Percentiles rank a stretch among this genome's conserved stretches.
Conservation (phyloP, 2,329 filamentous ascomycete genomes). For the Parasarocladium wereldwijsianum region DNA sequence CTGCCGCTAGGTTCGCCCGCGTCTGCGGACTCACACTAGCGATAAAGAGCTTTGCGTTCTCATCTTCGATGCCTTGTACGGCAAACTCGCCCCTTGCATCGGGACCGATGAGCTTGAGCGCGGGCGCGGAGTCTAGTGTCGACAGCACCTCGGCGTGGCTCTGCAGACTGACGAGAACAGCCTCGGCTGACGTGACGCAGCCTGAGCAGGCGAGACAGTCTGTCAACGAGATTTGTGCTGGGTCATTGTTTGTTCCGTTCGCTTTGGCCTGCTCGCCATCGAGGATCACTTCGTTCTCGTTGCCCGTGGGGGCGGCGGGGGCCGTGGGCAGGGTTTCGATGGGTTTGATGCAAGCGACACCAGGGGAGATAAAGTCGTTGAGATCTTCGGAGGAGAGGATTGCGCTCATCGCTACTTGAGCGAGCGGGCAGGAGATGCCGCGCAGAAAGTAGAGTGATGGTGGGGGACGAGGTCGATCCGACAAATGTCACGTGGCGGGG, state of each 20-base stretch:
- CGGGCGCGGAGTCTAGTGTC: constrained; percentile 56
- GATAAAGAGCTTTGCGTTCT: constrained; percentile 65
- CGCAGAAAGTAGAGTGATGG: constrained; percentile 3
- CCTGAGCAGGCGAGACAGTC: constrained; percentile 96
- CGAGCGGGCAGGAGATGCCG: neutral
- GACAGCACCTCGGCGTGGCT: constrained; percentile 83
- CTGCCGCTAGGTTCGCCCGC: constrained; percentile 75
- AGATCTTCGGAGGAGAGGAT: constrained; percentile 94
- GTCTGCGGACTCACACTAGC: constrained; percentile 89
- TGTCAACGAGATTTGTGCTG: constrained; percentile 87
- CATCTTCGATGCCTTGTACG: constrained; percentile 38
- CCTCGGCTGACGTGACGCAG: constrained; percentile 93
- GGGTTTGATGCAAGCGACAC: constrained; percentile 95
- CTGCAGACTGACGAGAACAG: constrained; percentile 88
- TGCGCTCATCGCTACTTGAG: constrained; percentile 62
- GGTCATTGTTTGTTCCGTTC: constrained; percentile 38
- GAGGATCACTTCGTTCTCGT: constrained; percentile 76
- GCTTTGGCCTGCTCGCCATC: constrained; percentile 60
- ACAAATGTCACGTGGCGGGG: neutral
- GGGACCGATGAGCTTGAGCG: constrained; percentile 23
- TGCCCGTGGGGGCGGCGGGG: constrained; percentile 15
- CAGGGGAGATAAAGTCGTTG: constrained; percentile 97
- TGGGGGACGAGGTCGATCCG: no score
- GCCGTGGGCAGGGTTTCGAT: constrained; percentile 74
- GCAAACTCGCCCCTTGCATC: constrained; percentile 17